These are phyloP conservation scores for Aschersonia sp. DNA, from an alignment of 2,329 filamentous ascomycete genomes.

Conservation along the genomic window DNA sequence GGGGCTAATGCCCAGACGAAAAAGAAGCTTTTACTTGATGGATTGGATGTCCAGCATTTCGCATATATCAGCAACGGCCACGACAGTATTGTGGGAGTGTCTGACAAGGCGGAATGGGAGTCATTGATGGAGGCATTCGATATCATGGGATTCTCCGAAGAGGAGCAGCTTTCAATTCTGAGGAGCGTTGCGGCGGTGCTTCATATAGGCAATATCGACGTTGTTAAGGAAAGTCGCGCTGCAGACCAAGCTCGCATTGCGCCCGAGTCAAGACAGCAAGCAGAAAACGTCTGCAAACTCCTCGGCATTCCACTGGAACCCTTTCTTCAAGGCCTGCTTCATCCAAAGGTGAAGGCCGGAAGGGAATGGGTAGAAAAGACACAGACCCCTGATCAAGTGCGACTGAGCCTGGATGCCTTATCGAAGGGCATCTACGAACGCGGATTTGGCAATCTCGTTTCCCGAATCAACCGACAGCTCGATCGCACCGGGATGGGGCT, in stretches of 20 bases:
- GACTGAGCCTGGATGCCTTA: slow-evolving; percentile 75
- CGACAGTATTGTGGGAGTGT: slow-evolving; percentile 79
- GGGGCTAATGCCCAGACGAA: slow-evolving; percentile 65
- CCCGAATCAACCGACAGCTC: slow-evolving; percentile 79
- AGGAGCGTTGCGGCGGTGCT: slow-evolving; percentile 81
- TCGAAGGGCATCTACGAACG: slow-evolving; percentile 97
- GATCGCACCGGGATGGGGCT: slow-evolving; percentile 70
- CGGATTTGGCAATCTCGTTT: slow-evolving; percentile 83
- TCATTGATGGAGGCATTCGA: slow-evolving; percentile 80
- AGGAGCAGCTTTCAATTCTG: slow-evolving; percentile 72
- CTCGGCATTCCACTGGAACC: slow-evolving; percentile 73
- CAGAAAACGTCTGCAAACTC: slow-evolving; percentile 66
- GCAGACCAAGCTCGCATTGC: slow-evolving; percentile 80
- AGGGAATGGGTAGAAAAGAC: slow-evolving; percentile 98
- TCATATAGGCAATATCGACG: slow-evolving; percentile 81
- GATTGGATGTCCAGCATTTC: slow-evolving; percentile 71
- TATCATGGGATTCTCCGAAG: slow-evolving; percentile 82
- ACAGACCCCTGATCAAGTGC: slow-evolving; percentile 92
- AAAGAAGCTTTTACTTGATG: slow-evolving; percentile 60
- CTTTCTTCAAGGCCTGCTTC: slow-evolving; percentile 77
- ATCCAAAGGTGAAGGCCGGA: slow-evolving; percentile 88
- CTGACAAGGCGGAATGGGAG: slow-evolving; percentile 83
- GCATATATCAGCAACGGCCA: slow-evolving; percentile 85
- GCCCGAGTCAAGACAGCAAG: slow-evolving; percentile 58
- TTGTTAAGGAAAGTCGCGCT: slow-evolving; percentile 79